These are phyloP conservation scores for Vaccinium darrowii DNA, from an alignment of 148 eudicot species.

Conservation along the genomic window DNA sequence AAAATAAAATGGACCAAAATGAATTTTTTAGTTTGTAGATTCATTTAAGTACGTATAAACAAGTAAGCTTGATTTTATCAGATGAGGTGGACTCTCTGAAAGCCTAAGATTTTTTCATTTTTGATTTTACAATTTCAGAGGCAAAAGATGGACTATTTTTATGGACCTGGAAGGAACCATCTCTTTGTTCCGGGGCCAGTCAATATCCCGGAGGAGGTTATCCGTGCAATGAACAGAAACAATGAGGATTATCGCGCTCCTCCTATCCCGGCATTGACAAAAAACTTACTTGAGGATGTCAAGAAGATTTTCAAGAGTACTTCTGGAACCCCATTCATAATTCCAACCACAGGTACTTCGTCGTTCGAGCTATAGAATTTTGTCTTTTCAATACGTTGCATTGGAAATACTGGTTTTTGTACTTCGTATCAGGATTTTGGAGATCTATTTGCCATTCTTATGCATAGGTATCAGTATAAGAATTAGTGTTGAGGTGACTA, in stretches of 20 bases:
- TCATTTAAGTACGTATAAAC: too few relatives aligned
- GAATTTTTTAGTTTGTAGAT: background rate
- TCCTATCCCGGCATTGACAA: conserved; percentile 87
- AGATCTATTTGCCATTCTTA: background rate
- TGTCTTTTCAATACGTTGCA: background rate
- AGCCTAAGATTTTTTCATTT: background rate
- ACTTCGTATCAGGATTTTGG: background rate
- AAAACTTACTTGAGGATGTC: conserved; percentile 79
- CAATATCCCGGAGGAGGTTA: conserved; percentile 89
- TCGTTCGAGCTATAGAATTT: background rate
- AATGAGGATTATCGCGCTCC: conserved; percentile 99
- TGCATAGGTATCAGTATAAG: background rate
- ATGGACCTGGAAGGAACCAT: conserved; percentile 92
- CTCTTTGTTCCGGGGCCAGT: conserved; percentile 98
- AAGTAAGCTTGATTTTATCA: background rate
- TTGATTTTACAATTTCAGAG: background rate
- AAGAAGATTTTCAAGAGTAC: conserved; percentile 96
- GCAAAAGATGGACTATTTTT: conserved; percentile 66
- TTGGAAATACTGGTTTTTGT: background rate
- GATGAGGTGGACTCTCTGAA: background rate
- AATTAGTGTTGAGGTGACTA: background rate
- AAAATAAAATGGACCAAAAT: background rate
- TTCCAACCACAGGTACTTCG: conserved; percentile 88
- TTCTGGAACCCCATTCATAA: conserved; percentile 77
- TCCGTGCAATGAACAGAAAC: conserved; percentile 96